Percentiles rank a stretch among this genome's conserved stretches.
These are phyloP conservation scores for Rhynchospora breviuscula DNA, from an alignment of 176 grass and related monocot genomes.

Conservation along the genomic window DNA sequence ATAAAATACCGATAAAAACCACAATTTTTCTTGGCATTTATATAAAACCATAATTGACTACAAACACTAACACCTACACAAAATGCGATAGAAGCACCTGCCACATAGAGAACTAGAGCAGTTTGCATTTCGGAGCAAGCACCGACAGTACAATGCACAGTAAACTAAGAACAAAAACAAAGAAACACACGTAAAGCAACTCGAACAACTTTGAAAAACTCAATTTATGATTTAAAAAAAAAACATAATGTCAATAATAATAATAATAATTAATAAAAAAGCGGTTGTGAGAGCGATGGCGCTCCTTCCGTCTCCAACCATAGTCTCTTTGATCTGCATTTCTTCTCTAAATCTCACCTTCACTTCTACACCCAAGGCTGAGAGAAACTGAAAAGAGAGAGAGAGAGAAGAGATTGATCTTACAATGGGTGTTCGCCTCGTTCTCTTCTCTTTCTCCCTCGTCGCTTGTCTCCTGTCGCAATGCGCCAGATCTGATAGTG, in stretches of 20 bases:
- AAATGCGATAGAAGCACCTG: too few species aligned
- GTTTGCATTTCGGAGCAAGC: too few species aligned
- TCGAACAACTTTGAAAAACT: too few species aligned
- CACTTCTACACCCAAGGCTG: not conserved
- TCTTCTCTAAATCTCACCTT: slow-evolving; percentile 12
- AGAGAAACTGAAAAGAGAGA: not conserved
- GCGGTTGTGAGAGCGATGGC: slow-evolving; percentile 20
- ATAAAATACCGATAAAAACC: too few species aligned
- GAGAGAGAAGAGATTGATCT: not conserved
- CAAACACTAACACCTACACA: too few species aligned
- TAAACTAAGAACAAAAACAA: too few species aligned
- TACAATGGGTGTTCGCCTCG: slow-evolving; percentile 39
- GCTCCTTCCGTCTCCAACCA: slow-evolving; percentile 20
- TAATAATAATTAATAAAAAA: not conserved
- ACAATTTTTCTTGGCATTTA: too few species aligned
- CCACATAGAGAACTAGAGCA: too few species aligned
- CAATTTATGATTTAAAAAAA: not conserved
- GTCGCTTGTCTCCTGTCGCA: slow-evolving; percentile 41
- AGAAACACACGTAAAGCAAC: too few species aligned
- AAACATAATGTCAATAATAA: not conserved
- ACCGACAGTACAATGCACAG: too few species aligned
- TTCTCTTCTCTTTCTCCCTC: slow-evolving; percentile 30
- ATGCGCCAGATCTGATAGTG: slow-evolving; percentile 78
- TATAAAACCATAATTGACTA: too few species aligned
- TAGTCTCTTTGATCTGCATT: not conserved